phyloP scores from a whole-genome alignment of 768 basidiomycete genomes.

The Calocera viscosa region DNA sequence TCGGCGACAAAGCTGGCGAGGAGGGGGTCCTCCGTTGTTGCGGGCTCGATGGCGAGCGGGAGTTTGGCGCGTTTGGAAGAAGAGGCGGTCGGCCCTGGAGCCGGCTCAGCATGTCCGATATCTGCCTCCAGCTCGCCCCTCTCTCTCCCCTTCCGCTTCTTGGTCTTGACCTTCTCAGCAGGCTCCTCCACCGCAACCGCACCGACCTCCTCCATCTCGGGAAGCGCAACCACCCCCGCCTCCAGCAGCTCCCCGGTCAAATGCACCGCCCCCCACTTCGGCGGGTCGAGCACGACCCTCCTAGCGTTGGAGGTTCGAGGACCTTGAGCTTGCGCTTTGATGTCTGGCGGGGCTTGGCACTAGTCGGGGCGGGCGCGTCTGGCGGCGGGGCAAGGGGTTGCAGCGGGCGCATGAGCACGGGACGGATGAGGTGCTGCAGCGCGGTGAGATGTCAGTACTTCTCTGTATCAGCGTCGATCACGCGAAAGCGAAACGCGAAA shows the following conservation, averaged over 20 bases:
- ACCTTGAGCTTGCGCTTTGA: slow-evolving; percentile 34
- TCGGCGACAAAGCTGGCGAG: slow-evolving; percentile 29
- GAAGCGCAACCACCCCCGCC: slow-evolving; percentile 16
- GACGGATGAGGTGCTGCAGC: slow-evolving; percentile 50
- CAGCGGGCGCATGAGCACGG: slow-evolving; percentile 57
- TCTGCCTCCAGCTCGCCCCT: not conserved
- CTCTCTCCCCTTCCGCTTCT: not conserved
- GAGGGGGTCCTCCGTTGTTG: slow-evolving; percentile 13
- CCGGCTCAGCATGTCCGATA: slow-evolving; percentile 8
- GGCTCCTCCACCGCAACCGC: slow-evolving; percentile 10
- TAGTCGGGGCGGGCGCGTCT: slow-evolving; percentile 2
- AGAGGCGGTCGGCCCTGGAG: slow-evolving; percentile 3
- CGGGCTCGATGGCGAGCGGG: not conserved
- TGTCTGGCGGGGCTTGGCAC: slow-evolving; percentile 8
- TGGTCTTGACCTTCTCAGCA: not conserved
- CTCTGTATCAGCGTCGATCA: not conserved
- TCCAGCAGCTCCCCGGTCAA: slow-evolving; percentile 59
- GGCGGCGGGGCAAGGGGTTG: slow-evolving; percentile 39
- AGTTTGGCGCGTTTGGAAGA: not conserved
- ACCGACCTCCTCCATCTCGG: not conserved
- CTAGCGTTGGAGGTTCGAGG: slow-evolving; percentile 44
- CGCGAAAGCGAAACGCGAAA: not conserved
- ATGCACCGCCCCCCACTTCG: slow-evolving; percentile 55
- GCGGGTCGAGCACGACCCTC: slow-evolving; percentile 56
- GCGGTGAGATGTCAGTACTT: slow-evolving; percentile 59